These are phyloP conservation scores for Suhomyces bokatorum DNA, from an alignment of 1,139 yeast species.

Conservation along the genomic window DNA sequence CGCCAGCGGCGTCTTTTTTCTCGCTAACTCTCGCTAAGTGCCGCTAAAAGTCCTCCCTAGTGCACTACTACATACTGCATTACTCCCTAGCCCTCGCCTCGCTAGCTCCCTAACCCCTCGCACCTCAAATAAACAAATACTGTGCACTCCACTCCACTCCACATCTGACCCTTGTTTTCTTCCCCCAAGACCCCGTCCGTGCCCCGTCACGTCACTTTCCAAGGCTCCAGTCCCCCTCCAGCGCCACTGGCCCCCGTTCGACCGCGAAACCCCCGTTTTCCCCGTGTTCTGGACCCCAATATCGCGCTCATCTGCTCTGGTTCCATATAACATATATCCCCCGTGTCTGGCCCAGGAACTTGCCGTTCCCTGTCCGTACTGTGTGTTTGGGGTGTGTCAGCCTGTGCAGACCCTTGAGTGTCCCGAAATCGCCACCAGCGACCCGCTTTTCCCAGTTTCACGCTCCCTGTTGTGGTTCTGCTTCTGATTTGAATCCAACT, in stretches of 20 bases:
- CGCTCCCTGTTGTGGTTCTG: too few species aligned
- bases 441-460: too few species aligned
- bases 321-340: neutral
- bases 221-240: neutral
- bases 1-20: neutral
- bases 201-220: neutral
- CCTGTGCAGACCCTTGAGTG: too few species aligned
- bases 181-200: neutral
- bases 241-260: neutral
- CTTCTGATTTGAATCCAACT: too few species aligned
- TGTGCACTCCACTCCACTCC: neutral
- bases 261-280: neutral
- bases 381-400: too few species aligned
- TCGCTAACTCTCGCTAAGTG: neutral
- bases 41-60: neutral
- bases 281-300: neutral
- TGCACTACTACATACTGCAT: too few species aligned
- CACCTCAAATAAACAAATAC: neutral
- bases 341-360: neutral
- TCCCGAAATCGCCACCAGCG: too few species aligned
- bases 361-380: too few species aligned
- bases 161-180: neutral
- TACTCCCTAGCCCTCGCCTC: neutral
- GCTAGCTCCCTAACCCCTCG: neutral
- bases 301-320: neutral